Base-by-base conservation (phyloP, 2,329 filamentous ascomycete species). In the Nigrograna mackinnonii region DNA sequence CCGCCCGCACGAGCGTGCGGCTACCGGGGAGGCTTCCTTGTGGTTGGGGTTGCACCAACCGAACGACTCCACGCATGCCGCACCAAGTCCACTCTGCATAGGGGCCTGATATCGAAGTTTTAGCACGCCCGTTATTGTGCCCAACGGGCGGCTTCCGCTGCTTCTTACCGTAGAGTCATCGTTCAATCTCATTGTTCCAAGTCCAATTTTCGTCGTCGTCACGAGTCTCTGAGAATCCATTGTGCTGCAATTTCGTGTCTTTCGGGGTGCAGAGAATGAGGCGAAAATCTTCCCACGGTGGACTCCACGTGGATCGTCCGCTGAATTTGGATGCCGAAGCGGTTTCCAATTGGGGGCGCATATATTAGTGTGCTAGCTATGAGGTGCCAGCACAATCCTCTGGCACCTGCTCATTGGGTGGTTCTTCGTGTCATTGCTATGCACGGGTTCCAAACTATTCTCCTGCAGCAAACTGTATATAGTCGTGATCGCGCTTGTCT, bases 401-500 rank as follows among this genome's bases (percentile, higher is more conserved):
- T 64, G 59, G 51, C 50, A 40, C 34, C 41, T 14, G 50, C 46
- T 50, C 38, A 67, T 68, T 67, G 64, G 65, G 42, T 41, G 20
- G 38, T 35, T 41, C 41, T 52, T 54, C 57, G 57, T 56, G 57
- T 63, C 54, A 52, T 60, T 46, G 44, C 46, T 36, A 51, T 62
- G 59, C 61, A 60, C 47, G 49, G 50, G 55, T 57, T 49, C 52
- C 47, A 38, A 53, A 49, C 43, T 52, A 52, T 54, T 51, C 43
- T 52, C 44, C 49, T 50, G 46, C 52, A 56, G 52, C 52, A 48
- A 49, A 45, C 55, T 42, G 57, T 66, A 64, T 67, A 64, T 67
- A 66, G 57, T 47, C 57, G 50, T 43, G 57, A 52, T 55, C 55
- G 52, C 61, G 62, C 63, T 55, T 65, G 58, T 57, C n/a, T 52